A percentile compares a stretch with the other conserved stretches of the same genome.
phyloP scores from a whole-genome alignment of 2,329 filamentous ascomycete genomes.

The Scytalidium lignicola region DNA sequence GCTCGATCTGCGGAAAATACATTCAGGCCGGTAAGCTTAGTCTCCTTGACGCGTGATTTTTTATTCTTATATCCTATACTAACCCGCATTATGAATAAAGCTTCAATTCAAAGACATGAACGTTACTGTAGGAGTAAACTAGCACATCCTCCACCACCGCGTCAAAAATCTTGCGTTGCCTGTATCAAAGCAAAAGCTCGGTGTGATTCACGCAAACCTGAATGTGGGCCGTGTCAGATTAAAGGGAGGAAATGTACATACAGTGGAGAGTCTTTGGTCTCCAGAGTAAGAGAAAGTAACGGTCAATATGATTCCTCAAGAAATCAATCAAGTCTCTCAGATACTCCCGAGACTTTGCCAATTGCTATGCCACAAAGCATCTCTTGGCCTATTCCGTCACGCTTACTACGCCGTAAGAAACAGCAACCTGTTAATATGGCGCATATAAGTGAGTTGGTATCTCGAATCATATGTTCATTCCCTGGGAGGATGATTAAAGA shows the following conservation, averaged over 20 bases:
- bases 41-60: background rate
- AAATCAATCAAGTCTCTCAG: too few relatives aligned
- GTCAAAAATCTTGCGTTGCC: background rate
- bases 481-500: background rate
- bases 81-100: background rate
- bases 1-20: background rate
- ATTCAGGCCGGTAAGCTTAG: background rate
- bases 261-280: too few relatives aligned
- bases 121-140: background rate
- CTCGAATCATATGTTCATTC: background rate
- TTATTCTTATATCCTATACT: background rate
- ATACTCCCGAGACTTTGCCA: too few relatives aligned
- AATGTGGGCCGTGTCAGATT: background rate
- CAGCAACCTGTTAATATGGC: background rate
- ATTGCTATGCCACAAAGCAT: too few relatives aligned
- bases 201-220: background rate
- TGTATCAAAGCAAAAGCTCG: background rate
- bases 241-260: background rate
- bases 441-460: background rate
- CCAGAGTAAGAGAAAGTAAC: too few relatives aligned
- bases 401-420: background rate
- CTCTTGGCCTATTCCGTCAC: background rate
- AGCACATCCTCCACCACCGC: background rate
- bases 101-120: background rate
- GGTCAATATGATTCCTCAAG: background rate